Evolutionary conservation across 768 basidiomycete genomes (phyloP), one percentile per base, ranked within the genome.

Genomic region (Chlorophyllum brunneum): DNA sequence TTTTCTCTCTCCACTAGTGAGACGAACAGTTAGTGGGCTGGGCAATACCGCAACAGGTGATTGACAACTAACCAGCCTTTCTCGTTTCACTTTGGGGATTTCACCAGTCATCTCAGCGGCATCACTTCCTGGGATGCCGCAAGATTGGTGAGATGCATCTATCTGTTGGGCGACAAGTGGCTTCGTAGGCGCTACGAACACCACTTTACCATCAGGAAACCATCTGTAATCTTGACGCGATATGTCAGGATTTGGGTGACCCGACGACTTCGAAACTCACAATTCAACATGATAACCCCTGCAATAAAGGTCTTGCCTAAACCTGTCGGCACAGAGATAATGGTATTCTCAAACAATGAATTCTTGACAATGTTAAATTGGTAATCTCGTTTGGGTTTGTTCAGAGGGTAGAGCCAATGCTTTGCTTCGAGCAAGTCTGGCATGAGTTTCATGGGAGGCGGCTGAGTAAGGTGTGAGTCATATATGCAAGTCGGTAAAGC

Each of bases 291-390:
- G 18, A 99, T 80, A 2, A 92, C 92, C 1, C 95, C 94, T 3
- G 97, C 97, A 54, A 99, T 88, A 61, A 99, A 98, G 0, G 97
- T 99, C 71, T 99, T 99, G 13, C 97, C 97, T 10, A 98, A 72
- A 39, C 97, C 97, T 0, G 97, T 99, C 1, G 97, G 97, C 11
- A 99, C 71, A 0, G 94, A 88, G 24, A 98, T 94, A 6, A 99
- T 79, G 5, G 92, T 90, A 63, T 99, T 98, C 22, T 98, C 89
- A 61, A 89, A 92, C 20, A 99, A 75, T 59, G 85, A 88, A 26
- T 81, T 77, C 61, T 78, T 83, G 53, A 92, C 87, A 54, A 99
- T 98, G 54, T 97, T 95, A 65, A 79, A 95, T 60, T 99, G 97
- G 62, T 98, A 99, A 58, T 90, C 88, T 56, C 97, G 87, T 59